Evolutionary conservation across 345 rosid species (phyloP), one percentile per base, ranked within the genome.

Genomic region (Arabis alpina): DNA sequence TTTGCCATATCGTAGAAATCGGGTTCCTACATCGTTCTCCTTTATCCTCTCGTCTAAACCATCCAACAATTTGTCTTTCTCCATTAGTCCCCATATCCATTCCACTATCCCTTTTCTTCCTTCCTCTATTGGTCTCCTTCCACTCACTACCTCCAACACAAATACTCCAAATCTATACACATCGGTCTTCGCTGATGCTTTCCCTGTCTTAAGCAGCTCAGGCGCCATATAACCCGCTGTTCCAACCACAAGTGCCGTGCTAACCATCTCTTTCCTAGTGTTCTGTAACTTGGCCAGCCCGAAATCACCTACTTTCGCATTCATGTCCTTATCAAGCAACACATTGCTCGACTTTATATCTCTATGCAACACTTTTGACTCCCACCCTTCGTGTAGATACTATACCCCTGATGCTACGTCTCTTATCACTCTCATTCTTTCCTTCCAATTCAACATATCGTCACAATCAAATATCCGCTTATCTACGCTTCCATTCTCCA

Each of bases 301-400:
- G 2, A 90, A 90, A 76, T 85, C 95, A 24, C 97, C 93, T 5
- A 86, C 63, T 58, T 83, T 83, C 1, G 87, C 95, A 8, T 81
- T 81, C 95, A 88, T 84, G 4, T 93, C 87, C 63, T 81, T 85
- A 68, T 88, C 96, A 5, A 87, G 90, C 15, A 92, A 78, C 47
- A 92, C 90, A 41, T 92, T 89, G 79, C 93, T 85, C 19, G 95
- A 84, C 80, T 92, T 87, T 36, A 90, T 87, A 71, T 93, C 92
- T 49, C 98, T 80, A 6, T 84, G 96, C 0, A 93, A 71, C 15
- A 93, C 95, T 42, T 77, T 86, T 40, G 84, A 68, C 70, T 90
- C 89, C 97, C 93, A 88, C 23, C 90, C 96, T 40, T 93, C 87
- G 5, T 83, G 97, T 19, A 92, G 64, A 62, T 83, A 88, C 39